Conservation (phyloP, 2,329 filamentous ascomycete species). For the Xylaria polymorpha region DNA sequence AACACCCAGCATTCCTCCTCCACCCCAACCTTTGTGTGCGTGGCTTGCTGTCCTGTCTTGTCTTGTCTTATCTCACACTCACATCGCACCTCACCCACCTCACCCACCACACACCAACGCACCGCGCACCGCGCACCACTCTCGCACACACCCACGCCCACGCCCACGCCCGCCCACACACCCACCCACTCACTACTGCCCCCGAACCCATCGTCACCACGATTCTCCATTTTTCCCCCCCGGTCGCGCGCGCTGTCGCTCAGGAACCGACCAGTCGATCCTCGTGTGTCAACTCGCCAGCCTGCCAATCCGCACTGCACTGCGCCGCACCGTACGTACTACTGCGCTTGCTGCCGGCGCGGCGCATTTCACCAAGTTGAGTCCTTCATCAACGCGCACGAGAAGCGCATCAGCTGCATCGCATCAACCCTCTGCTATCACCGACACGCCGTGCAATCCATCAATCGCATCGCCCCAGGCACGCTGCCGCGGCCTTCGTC, state of each 20-base stretch:
- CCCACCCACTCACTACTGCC: conserved; percentile 24
- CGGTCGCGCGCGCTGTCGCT: conserved; percentile 44
- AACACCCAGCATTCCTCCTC: conserved; percentile 42
- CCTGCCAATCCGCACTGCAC: conserved; percentile 33
- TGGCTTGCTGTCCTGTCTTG: conserved; percentile 21
- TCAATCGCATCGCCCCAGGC: conserved; percentile 25
- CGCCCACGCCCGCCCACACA: conserved; percentile 26
- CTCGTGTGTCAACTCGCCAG: conserved; percentile 35
- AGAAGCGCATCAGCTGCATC: conserved; percentile 31
- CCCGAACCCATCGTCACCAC: conserved; percentile 41
- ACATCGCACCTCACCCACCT: conserved; percentile 29
- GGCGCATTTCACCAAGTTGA: conserved; percentile 28
- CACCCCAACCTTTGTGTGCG: conserved; percentile 29
- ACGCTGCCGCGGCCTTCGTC: conserved; percentile 6
- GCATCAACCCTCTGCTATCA: conserved; percentile 27
- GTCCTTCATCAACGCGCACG: conserved; percentile 25
- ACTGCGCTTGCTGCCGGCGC: conserved; percentile 34
- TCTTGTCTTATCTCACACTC: conserved; percentile 46
- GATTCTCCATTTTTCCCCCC: conserved; percentile 47
- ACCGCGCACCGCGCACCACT: conserved; percentile 7
- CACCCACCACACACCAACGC: conserved; percentile 8
- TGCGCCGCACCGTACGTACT: conserved; percentile 20
- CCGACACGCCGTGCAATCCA: conserved; percentile 24
- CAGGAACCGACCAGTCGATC: conserved; percentile 44
- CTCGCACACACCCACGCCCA: conserved; percentile 27